phyloP scores from a whole-genome alignment of 495 filamentous ascomycete genomes.

The Penicillium angulare region DNA sequence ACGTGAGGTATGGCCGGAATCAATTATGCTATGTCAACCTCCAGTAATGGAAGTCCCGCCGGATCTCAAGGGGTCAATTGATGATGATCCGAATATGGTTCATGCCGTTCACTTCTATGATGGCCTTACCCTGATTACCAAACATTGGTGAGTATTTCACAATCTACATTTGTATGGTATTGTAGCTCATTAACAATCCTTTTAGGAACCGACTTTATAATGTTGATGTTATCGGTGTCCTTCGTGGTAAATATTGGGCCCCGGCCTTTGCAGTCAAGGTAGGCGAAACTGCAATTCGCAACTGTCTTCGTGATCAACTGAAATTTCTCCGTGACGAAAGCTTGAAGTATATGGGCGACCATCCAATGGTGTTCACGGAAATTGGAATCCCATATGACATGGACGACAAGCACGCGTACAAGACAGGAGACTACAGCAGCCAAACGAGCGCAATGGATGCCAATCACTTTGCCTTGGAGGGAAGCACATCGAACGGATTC shows the following conservation, averaged over 20 bases:
- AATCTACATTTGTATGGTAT: background rate
- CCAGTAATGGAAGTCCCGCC: constrained; percentile 91
- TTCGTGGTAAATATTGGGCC: constrained; percentile 82
- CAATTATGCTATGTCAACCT: constrained; percentile 89
- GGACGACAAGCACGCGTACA: constrained; percentile 93
- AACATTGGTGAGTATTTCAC: constrained; percentile 71
- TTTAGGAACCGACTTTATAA: constrained; percentile 87
- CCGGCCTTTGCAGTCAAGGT: constrained; percentile 90
- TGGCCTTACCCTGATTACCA: constrained; percentile 92
- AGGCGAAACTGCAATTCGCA: constrained; percentile 92
- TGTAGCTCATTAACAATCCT: background rate
- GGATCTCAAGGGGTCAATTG: constrained; percentile 76
- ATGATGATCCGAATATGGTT: constrained; percentile 86
- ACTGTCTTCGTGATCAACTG: constrained; percentile 91
- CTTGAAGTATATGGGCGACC: constrained; percentile 82
- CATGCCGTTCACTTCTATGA: constrained; percentile 97
- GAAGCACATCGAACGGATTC: constrained; percentile 74
- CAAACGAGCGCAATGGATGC: constrained; percentile 95
- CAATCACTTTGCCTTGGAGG: constrained; percentile 91
- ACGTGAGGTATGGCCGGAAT: constrained; percentile 68
- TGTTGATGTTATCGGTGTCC: constrained; percentile 88
- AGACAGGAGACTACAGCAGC: constrained; percentile 93
- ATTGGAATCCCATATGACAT: constrained; percentile 99
- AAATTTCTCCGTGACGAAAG: constrained; percentile 85
- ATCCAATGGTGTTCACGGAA: constrained; percentile 88